Evolutionary conservation across 495 filamentous ascomycete species (phyloP).

Genomic region (Sordaria brevicollis): DNA sequence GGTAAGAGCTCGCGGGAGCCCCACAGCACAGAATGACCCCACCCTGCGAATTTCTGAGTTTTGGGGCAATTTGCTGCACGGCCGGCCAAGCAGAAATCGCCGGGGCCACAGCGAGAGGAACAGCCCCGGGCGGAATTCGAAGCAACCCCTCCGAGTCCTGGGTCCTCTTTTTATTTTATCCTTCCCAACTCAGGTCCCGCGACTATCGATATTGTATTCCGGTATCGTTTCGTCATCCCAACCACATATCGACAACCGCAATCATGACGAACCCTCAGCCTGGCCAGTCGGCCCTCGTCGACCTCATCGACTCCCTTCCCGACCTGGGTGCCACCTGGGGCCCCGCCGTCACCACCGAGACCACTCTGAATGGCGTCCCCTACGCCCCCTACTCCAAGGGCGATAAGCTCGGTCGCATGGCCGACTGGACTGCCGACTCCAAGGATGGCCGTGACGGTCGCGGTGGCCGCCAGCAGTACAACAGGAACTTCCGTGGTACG

Average conservation of each 20-base stretch:
- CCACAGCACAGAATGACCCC: conserved; percentile 17
- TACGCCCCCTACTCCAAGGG: conserved; percentile 97
- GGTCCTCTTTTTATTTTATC: background rate
- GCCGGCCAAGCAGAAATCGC: background rate
- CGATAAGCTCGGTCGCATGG: conserved; percentile 98
- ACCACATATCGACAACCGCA: background rate
- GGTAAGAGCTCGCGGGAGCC: background rate
- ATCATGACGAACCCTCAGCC: conserved; percentile 17
- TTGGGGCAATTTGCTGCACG: conserved; percentile 3
- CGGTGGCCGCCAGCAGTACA: conserved; percentile 75
- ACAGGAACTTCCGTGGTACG: conserved; percentile 83
- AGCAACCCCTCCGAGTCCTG: background rate
- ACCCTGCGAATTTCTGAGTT: conserved; percentile 17
- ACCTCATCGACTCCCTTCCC: conserved; percentile 48
- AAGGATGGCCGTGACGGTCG: conserved; percentile 72
- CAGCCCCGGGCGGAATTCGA: background rate
- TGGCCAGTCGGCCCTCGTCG: conserved; percentile 31
- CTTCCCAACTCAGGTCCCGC: background rate
- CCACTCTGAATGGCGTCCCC: conserved; percentile 83
- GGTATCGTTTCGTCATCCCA: background rate
- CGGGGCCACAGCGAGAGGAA: background rate
- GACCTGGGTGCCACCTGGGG: conserved; percentile 70
- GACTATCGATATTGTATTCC: background rate
- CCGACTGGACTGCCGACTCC: conserved; percentile 92
- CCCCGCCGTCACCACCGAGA: conserved; percentile 67